Base-by-base conservation (phyloP, 2,329 filamentous ascomycete species). In the Neonectria ditissima region DNA sequence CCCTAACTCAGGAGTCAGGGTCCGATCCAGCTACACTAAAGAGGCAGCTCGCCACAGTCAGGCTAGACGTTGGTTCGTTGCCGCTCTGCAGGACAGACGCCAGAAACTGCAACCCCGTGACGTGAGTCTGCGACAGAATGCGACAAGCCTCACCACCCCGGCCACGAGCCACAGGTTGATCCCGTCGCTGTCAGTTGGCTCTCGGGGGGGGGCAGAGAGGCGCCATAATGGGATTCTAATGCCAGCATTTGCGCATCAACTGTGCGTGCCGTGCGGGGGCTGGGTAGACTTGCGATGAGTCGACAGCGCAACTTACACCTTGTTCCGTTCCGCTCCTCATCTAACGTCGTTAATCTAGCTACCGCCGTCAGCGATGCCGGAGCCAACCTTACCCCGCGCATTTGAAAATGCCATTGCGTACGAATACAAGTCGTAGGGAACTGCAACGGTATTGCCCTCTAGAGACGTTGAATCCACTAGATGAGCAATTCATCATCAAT, bases 1-100 rank as follows among this genome's bases (percentile, higher is more conserved):
- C 71, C 63, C 45, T 59, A 63, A 59, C 62, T 69, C 65, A 68
- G 65, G 66, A 66, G 66, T 73, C 69, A 73, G 69, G 71, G 71
- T 73, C 69, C 57, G 65, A 71, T 72, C 66, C 61, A 66, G 55
- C 58, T 44, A 55, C 60, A 55, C 66, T 65, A 66, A 53, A 22
- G 39, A 51, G 55, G 47, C 56, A 65, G 57, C 58, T 61, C 50
- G 52, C 63, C 62, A 55, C 55, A 52, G 61, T 63, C 60, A 68
- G 63, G 56, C 54, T 47, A 50, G 24, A 43, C 50, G 63, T 68
- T 72, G 67, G 56, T 69, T 69, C 65, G 64, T 65, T 62, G 47
- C 67, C 39, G 48, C 55, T 51, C 37, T 65, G 58, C 59, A 65
- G 55, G 60, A 58, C 28, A 55, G 65, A 53, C 57, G 24, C 55